Evolutionary conservation across 148 eudicot genomes (phyloP), one percentile per base, ranked within the genome.

Genomic region (Fagopyrum tataricum): DNA sequence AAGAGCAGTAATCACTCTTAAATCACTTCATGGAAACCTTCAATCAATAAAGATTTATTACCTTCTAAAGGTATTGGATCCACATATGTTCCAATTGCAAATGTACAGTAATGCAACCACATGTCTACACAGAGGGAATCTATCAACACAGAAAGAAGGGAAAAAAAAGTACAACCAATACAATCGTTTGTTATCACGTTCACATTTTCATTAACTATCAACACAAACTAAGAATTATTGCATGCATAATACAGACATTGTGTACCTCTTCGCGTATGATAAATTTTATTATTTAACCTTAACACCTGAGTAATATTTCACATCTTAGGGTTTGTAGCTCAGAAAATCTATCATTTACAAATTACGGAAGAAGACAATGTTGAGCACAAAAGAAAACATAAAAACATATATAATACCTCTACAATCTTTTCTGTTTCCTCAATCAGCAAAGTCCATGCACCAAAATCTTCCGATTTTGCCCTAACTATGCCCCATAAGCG

Each of bases 101-200:
- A 96, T 15, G 78, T 80, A 76, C 99, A 96, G 75, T 92, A 96
- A 77, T 96, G 97, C 89, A 92, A 76, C 99, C 99, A 96, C 78
- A 96, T 96, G 76, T 96, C 99, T 44, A 96, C 99, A 96, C 78
- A 96, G 72, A 41, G 99, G 99, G 71, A 96, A 96, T 74, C 39
- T 24, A 8, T 24, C 13, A n/a, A n/a, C n/a, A n/a, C 66, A 59
- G n/a, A n/a, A n/a, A n/a, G n/a, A n/a, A n/a, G n/a, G n/a, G 4
- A 23, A 6, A 44, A n/a, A 24, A 23, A 58, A 20, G 17, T 51
- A 51, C 18, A 14, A 24, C 4, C 0, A 6, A 56, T n/a, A 52
- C 3, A 2, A 11, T 26, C 21, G 9, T 56, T 56, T 56, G 62
- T 56, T 20, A 56, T n/a, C n/a, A n/a, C n/a, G n/a, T n/a, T 56